phyloP scores from a whole-genome alignment of 345 rosid genomes.

The Kernera saxatilis region DNA sequence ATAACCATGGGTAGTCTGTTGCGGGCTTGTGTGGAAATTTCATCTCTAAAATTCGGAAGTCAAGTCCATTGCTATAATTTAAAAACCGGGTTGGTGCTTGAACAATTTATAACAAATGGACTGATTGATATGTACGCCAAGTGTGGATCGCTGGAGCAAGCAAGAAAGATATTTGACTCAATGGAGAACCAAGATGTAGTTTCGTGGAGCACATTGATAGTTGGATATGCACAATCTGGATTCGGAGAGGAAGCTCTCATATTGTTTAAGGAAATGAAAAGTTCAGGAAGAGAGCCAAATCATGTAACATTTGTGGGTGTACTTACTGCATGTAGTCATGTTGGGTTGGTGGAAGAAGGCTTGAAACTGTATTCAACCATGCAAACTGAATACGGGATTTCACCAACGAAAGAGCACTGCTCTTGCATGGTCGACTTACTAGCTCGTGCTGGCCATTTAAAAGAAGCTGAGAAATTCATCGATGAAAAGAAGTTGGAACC shows the following conservation, averaged over 20 bases:
- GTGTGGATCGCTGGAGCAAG: slow-evolving; percentile 57
- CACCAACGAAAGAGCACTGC: slow-evolving; percentile 56
- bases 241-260: slow-evolving; percentile 60
- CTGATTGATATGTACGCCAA: slow-evolving; percentile 72
- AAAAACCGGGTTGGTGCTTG: slow-evolving; percentile 45
- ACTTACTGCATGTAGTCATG: slow-evolving; percentile 74
- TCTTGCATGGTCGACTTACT: slow-evolving; percentile 76
- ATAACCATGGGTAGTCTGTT: slow-evolving; percentile 43
- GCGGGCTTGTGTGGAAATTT: slow-evolving; percentile 57
- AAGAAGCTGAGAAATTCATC: slow-evolving; percentile 60
- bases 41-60: slow-evolving; percentile 59
- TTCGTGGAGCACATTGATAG: slow-evolving; percentile 69
- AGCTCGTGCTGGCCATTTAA: slow-evolving; percentile 65
- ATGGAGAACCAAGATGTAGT: slow-evolving; percentile 53
- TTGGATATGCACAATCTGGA: slow-evolving; percentile 78
- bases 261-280: slow-evolving; percentile 52
- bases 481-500: slow-evolving; percentile 45
- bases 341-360: slow-evolving; percentile 65
- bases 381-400: slow-evolving; percentile 44
- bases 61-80: slow-evolving; percentile 53
- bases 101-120: slow-evolving; percentile 46
- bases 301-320: slow-evolving; percentile 56
- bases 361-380: slow-evolving; percentile 45
- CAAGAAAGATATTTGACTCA: slow-evolving; percentile 42
- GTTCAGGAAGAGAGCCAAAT: slow-evolving; percentile 44